These are phyloP conservation scores for Pisolithus albus DNA, from an alignment of 768 basidiomycete genomes.

Conservation along the genomic window DNA sequence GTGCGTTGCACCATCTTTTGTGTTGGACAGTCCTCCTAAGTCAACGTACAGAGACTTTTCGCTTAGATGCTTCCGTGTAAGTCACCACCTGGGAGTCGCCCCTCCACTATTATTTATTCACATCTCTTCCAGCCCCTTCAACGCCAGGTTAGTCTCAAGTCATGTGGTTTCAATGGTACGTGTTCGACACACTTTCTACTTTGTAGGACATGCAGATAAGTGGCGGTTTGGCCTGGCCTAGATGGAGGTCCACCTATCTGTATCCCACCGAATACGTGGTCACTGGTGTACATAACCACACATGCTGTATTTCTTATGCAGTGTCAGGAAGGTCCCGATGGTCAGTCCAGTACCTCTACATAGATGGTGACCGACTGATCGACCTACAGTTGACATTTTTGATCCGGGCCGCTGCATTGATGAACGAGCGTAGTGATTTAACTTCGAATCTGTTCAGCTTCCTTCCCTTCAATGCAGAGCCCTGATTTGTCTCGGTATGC, in stretches of 20 bases:
- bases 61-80: slow-evolving; percentile 27
- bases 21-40: not conserved
- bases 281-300: not conserved
- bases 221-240: slow-evolving; percentile 17
- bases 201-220: slow-evolving; percentile 17
- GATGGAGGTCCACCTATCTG: slow-evolving; percentile 25
- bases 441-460: slow-evolving; percentile 49
- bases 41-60: slow-evolving; percentile 23
- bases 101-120: not conserved
- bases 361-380: not conserved
- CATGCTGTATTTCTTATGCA: slow-evolving; percentile 29
- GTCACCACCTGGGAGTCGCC: not conserved
- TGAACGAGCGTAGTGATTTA: too few species aligned
- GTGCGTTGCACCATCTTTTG: slow-evolving; percentile 1
- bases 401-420: too few species aligned
- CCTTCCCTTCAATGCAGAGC: slow-evolving; percentile 36
- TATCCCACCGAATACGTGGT: slow-evolving; percentile 28
- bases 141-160: slow-evolving; percentile 11
- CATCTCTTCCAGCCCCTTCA: slow-evolving; percentile 11
- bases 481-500: slow-evolving; percentile 34
- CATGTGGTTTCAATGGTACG: too few species aligned
- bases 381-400: slow-evolving; percentile 37
- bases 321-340: slow-evolving; percentile 25
- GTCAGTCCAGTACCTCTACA: not conserved
- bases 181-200: not conserved